A percentile compares a stretch with the other conserved stretches of the same genome.
Evolutionary conservation across 768 basidiomycete species (phyloP).

Genomic region (Clathrus columnatus): DNA sequence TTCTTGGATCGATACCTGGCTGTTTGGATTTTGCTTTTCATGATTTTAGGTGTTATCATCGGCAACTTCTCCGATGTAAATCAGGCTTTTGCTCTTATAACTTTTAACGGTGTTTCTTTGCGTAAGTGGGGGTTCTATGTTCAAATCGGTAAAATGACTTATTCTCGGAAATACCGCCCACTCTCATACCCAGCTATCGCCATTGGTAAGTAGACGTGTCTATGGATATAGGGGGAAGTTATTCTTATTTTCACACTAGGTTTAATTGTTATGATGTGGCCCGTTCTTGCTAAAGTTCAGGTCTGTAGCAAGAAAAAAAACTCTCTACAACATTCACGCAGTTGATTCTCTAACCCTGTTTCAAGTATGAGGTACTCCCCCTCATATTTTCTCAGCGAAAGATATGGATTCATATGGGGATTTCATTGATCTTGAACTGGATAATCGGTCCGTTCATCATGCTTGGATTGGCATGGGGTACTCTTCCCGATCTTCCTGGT

Average conservation of each 20-base stretch:
- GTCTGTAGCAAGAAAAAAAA: not conserved
- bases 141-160: not conserved
- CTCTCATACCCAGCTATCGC: constrained; percentile 51
- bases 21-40: constrained; percentile 55
- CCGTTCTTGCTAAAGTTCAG: constrained; percentile 36
- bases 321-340: constrained; percentile 43
- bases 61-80: constrained; percentile 59
- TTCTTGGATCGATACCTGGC: constrained; percentile 55
- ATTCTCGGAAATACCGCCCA: not conserved
- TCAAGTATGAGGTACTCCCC: constrained; percentile 59
- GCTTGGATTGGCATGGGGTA: constrained; percentile 81
- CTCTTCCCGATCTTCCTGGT: constrained; percentile 65
- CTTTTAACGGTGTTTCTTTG: constrained; percentile 63
- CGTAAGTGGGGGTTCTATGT: constrained; percentile 40
- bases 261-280: constrained; percentile 86
- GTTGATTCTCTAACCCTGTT: not conserved
- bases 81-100: constrained; percentile 50
- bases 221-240: not conserved
- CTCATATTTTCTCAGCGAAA: constrained; percentile 38
- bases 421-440: constrained; percentile 74
- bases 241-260: not conserved
- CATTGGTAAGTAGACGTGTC: constrained; percentile 34
- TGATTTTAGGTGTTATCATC: constrained; percentile 70
- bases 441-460: constrained; percentile 72
- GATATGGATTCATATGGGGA: constrained; percentile 59